Conservation (phyloP, 805 yeast species). For the Saturnispora saitoi region DNA sequence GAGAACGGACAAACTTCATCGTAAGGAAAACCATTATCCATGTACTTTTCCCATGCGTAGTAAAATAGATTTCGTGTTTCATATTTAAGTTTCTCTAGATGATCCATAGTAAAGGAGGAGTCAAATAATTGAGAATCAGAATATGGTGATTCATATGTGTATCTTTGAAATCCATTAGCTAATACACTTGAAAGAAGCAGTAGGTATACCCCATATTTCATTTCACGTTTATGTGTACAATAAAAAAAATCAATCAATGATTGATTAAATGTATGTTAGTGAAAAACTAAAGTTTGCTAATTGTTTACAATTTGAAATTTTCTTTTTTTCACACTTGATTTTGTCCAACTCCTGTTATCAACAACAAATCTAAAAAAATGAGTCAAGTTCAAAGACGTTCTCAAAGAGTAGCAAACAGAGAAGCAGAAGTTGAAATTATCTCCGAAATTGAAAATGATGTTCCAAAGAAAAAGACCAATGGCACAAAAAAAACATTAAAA, state of each 20-base stretch:
- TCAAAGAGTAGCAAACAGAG: neutral
- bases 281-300: neutral
- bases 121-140: slow-evolving; percentile 18
- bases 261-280: neutral
- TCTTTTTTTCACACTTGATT: neutral
- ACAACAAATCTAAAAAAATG: neutral
- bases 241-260: neutral
- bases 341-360: neutral
- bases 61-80: slow-evolving; percentile 53
- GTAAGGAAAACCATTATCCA: slow-evolving; percentile 62
- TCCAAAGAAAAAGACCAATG: neutral
- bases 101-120: slow-evolving; percentile 22
- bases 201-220: neutral
- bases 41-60: slow-evolving; percentile 69
- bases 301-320: neutral
- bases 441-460: neutral
- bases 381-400: neutral
- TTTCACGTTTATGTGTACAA: neutral
- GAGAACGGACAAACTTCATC: slow-evolving; percentile 75
- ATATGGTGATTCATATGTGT: slow-evolving; percentile 13
- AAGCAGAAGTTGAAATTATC: neutral
- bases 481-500: neutral
- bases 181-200: neutral
- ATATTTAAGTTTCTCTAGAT: slow-evolving; percentile 23
- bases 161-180: slow-evolving; percentile 9